phyloP scores from a whole-genome alignment of 139 green algal species.

The Micractinium sp. region DNA sequence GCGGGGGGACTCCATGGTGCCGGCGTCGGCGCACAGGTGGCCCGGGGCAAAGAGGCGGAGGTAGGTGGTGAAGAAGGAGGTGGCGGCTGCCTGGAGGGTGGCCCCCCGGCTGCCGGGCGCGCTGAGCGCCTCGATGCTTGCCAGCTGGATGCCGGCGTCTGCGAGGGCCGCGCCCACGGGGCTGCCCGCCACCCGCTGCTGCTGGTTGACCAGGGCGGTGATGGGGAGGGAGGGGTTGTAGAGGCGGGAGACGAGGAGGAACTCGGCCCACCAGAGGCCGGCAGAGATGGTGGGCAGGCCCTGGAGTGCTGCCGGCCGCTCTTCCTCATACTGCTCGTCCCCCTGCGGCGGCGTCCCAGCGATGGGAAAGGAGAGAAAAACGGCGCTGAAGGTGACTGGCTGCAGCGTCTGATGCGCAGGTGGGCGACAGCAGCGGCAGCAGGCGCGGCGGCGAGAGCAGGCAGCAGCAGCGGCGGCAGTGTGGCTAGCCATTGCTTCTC shows the following conservation, averaged over 20 bases:
- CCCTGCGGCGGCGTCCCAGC: too few relatives aligned
- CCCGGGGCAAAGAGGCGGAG: not conserved
- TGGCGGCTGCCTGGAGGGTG: not conserved
- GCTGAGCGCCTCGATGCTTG: not conserved
- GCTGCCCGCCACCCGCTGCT: not conserved
- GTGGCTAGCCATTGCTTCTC: too few relatives aligned
- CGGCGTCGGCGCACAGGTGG: not conserved
- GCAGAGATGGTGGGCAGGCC: not conserved
- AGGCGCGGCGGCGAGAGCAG: not conserved
- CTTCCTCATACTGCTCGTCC: too few relatives aligned
- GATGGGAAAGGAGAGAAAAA: too few relatives aligned
- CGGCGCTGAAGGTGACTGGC: not conserved
- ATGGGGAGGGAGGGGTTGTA: not conserved
- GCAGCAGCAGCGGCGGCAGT: not conserved
- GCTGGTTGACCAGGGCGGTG: not conserved
- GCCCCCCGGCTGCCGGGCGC: not conserved
- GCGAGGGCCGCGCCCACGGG: not conserved
- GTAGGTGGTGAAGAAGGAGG: not conserved
- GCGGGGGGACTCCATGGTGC: not conserved
- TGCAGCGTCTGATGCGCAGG: not conserved
- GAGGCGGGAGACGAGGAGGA: not conserved
- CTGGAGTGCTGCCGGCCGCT: too few relatives aligned
- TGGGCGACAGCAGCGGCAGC: not conserved
- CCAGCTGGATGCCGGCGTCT: not conserved
- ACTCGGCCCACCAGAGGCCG: not conserved